Conservation (phyloP, 768 basidiomycete species). For the Filobasidium floriforme region DNA sequence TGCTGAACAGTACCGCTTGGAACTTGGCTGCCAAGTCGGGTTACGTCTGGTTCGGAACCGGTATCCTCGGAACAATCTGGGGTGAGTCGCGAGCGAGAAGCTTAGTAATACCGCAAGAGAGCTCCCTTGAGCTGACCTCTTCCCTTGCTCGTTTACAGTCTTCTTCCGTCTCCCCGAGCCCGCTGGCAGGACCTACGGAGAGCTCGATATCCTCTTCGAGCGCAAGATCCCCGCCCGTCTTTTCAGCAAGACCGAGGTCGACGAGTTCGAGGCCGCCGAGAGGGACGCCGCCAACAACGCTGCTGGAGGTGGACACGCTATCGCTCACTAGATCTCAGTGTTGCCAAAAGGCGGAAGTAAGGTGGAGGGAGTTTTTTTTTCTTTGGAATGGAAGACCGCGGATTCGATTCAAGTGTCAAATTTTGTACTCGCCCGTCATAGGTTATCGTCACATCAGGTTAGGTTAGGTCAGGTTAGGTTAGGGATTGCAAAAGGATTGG, state of each 20-base stretch:
- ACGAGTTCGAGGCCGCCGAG: slow-evolving; percentile 24
- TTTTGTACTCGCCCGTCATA: no score
- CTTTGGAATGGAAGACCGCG: no score
- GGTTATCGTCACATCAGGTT: no score
- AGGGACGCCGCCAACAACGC: slow-evolving; percentile 5
- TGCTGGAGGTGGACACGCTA: slow-evolving; percentile 1
- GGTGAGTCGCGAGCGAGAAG: not conserved
- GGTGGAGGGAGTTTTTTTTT: no score
- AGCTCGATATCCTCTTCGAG: slow-evolving; percentile 44
- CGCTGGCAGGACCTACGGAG: slow-evolving; percentile 41
- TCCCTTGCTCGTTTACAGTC: not conserved
- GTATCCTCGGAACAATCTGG: slow-evolving; percentile 10
- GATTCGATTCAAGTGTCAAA: no score
- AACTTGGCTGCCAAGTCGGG: slow-evolving; percentile 21
- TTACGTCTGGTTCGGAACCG: slow-evolving; percentile 18
- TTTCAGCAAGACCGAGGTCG: slow-evolving; percentile 33
- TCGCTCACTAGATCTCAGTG: slow-evolving; percentile 1
- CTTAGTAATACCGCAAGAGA: not conserved
- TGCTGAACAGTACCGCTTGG: slow-evolving; percentile 34
- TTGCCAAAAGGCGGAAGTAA: no score
- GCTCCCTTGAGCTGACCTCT: not conserved
- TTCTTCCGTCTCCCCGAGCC: slow-evolving; percentile 42
- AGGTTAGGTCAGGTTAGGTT: no score
- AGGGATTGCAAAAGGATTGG: no score
- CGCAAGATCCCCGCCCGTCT: slow-evolving; percentile 35